Conservation (phyloP, 352 stramenopile genomes). For the Peronospora farinosa region DNA sequence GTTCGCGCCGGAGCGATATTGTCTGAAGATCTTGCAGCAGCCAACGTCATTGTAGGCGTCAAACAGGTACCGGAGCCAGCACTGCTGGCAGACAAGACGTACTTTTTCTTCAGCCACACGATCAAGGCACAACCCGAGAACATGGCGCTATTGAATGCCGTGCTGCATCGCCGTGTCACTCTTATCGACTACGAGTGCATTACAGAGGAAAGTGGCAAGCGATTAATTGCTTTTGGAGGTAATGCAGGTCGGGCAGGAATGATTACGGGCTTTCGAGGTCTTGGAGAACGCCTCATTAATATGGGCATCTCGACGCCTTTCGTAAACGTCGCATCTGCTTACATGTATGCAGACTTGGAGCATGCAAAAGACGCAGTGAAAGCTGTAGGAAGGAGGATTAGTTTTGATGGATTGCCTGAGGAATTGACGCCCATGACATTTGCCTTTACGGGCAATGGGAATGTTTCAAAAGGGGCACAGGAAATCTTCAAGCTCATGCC, state of each 20-base stretch:
- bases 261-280: slow-evolving; percentile 89
- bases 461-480: slow-evolving; percentile 91
- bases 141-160: slow-evolving; percentile 91
- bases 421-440: slow-evolving; percentile 85
- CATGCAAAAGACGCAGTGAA: slow-evolving; percentile 81
- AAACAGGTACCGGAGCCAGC: slow-evolving; percentile 87
- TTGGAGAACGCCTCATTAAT: slow-evolving; percentile 91
- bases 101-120: slow-evolving; percentile 96
- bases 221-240: slow-evolving; percentile 91
- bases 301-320: slow-evolving; percentile 92
- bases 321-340: slow-evolving; percentile 88
- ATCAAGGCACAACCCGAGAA: slow-evolving; percentile 96
- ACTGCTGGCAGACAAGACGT: slow-evolving; percentile 89
- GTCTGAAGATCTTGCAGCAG: slow-evolving; percentile 81
- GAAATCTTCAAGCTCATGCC: slow-evolving; percentile 93
- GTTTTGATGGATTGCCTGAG: slow-evolving; percentile 62
- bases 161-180: slow-evolving; percentile 88
- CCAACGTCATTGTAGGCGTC: slow-evolving; percentile 92
- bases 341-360: slow-evolving; percentile 92
- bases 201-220: slow-evolving; percentile 73
- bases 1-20: slow-evolving; percentile 81
- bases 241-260: slow-evolving; percentile 93
- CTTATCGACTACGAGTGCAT: slow-evolving; percentile 97
- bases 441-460: slow-evolving; percentile 91
- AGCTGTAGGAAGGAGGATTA: slow-evolving; percentile 79